Evolutionary conservation across 2,329 filamentous ascomycete species (phyloP).

Genomic region (Botrytis fragariae): DNA sequence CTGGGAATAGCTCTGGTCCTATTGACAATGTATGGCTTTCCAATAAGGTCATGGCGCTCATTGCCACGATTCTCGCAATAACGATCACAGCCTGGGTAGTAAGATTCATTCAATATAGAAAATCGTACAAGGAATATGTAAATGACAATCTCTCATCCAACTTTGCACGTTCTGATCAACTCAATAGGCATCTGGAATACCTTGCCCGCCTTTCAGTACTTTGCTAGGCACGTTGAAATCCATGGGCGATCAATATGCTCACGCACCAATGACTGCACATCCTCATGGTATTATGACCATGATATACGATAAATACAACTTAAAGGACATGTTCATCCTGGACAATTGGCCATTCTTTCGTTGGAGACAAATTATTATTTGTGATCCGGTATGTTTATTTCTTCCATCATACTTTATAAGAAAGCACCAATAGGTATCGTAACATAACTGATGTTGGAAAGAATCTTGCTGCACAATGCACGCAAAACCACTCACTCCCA

Average conservation of each 20-base stretch:
- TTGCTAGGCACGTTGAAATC: constrained; percentile 9
- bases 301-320: constrained; percentile 13
- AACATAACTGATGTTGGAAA: neutral
- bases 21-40: neutral
- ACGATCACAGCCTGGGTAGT: neutral
- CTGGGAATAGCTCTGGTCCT: too few relatives aligned
- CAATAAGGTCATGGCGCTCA: neutral
- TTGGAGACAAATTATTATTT: constrained; percentile 16
- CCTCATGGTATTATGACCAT: constrained; percentile 21
- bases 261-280: constrained; percentile 11
- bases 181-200: constrained; percentile 3
- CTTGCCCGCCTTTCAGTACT: constrained; percentile 17
- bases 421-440: neutral
- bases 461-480: constrained; percentile 18
- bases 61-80: neutral
- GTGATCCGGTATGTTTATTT: constrained; percentile 14
- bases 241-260: constrained; percentile 11
- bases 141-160: neutral
- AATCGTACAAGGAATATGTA: constrained; percentile 13
- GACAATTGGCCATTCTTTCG: constrained; percentile 20
- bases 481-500: constrained; percentile 14
- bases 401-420: neutral
- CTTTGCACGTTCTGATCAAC: neutral
- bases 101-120: constrained; percentile 7
- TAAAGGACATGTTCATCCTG: constrained; percentile 14